phyloP scores from a whole-genome alignment of 345 rosid species.

The Psidium guajava region DNA sequence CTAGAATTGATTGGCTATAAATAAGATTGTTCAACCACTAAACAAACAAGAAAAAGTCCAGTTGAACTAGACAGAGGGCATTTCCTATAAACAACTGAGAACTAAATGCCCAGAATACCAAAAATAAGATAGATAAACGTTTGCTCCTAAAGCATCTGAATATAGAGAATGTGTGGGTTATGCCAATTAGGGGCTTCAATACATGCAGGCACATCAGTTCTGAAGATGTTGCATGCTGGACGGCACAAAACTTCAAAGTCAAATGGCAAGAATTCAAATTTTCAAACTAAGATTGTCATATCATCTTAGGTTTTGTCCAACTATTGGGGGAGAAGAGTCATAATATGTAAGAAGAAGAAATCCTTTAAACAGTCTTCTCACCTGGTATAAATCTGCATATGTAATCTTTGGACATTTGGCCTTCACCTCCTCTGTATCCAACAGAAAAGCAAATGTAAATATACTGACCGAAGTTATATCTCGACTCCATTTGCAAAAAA shows the following conservation, averaged over 20 bases:
- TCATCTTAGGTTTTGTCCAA: neutral
- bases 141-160: neutral
- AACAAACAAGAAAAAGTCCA: neutral
- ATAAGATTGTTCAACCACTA: neutral
- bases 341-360: neutral
- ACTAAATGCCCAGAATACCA: neutral
- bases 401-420: slow-evolving; percentile 70
- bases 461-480: neutral
- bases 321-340: neutral
- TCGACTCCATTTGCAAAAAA: neutral
- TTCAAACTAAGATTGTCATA: neutral
- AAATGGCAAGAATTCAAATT: neutral
- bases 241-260: neutral
- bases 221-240: neutral
- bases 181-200: neutral
- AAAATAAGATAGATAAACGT: neutral
- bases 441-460: neutral
- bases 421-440: slow-evolving; percentile 61
- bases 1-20: neutral
- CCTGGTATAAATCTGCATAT: slow-evolving; percentile 71
- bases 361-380: slow-evolving; percentile 1
- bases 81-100: neutral
- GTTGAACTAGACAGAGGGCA: neutral
- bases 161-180: neutral
- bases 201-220: neutral